Percentiles rank a stretch among this genome's conserved stretches.
phyloP scores from a whole-genome alignment of 129 eudicot species.

The Logfia minima region DNA sequence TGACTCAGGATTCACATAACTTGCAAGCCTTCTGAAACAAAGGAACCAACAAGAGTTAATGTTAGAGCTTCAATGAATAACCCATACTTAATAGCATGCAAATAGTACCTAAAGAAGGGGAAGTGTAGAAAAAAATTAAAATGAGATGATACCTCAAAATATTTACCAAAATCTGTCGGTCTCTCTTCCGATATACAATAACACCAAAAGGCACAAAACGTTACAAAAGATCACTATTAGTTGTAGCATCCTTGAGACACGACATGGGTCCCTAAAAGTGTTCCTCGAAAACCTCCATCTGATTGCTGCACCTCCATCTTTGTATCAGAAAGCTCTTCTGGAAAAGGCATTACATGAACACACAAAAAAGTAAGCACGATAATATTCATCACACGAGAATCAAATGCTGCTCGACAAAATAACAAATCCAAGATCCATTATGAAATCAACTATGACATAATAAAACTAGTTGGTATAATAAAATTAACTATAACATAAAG shows the following conservation, averaged over 20 bases:
- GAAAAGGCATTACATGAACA: neutral
- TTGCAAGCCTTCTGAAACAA: conserved; percentile 36
- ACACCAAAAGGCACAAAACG: conserved; percentile 29
- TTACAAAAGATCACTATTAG: conserved; percentile 23
- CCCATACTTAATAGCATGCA: neutral
- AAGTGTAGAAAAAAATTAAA: neutral
- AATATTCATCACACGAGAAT: neutral
- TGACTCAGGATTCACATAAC: conserved; percentile 31
- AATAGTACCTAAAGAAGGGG: neutral
- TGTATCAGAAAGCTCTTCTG: conserved; percentile 88
- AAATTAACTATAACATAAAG: neutral
- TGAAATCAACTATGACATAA: neutral
- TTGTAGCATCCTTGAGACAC: conserved; percentile 56
- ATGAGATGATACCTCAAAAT: conserved; percentile 25
- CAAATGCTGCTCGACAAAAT: neutral
- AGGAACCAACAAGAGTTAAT: neutral
- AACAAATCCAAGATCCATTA: neutral
- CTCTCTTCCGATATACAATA: conserved; percentile 26
- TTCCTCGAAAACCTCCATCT: conserved; percentile 93
- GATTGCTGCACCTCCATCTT: conserved; percentile 66
- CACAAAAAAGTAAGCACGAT: neutral
- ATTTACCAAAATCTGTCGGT: conserved; percentile 34
- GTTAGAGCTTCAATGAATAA: neutral
- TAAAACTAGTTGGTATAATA: neutral
- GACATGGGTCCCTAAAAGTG: conserved; percentile 56